Evolutionary conservation across 1,284 basidiomycete species (phyloP), one percentile per base, ranked within the genome.

Genomic region (Naganishia liquefaciens): DNA sequence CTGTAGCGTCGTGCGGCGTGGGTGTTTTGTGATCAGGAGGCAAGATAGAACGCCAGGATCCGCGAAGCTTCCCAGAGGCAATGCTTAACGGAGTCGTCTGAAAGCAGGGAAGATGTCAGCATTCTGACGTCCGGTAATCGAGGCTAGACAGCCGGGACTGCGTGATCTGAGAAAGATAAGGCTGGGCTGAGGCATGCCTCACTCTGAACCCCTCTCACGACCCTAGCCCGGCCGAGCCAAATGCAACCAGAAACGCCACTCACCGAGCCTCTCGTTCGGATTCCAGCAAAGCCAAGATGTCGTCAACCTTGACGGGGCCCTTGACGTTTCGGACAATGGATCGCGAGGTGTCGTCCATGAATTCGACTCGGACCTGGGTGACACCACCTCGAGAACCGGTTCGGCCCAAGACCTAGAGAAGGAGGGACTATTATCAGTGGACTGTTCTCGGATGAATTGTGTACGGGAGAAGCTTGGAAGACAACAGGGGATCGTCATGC

Each of bases 281-380:
- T 85, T 99, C 96, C 79, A 99, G 86, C 74, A 99, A 84, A 75
- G 94, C 93, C 72, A 99, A 86, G 78, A 99, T 98, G 81, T 99
- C 96, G 81, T 94, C 87, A 81, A 93, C 90, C 73, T 92, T 85
- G 72, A 98, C 94, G 71, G 95, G 94, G 28, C 96, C 96, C 84
- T 99, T 99, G 76, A 99, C 96, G 84, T 99, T 99, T 73, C 95
- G 91, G 83, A 99, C 96, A 82, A 99, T 96, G 71, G 90, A 89
- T 75, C 96, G 91, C 74, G 87, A 87, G 63, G 89, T 87, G 80
- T 99, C 95, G 81, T 99, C 95, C 90, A 99, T 89, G 85, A 99
- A 98, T 81, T 99, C 95, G 74, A 99, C 96, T 73, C 95, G 93
- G 81, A 98, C 94, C 85, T 99, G 96, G 72, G 93, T 99, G 75